A percentile compares a stretch with the other conserved stretches of the same genome.
phyloP scores from a whole-genome alignment of 257 asterid species.

The Thymus quinquecostatus region DNA sequence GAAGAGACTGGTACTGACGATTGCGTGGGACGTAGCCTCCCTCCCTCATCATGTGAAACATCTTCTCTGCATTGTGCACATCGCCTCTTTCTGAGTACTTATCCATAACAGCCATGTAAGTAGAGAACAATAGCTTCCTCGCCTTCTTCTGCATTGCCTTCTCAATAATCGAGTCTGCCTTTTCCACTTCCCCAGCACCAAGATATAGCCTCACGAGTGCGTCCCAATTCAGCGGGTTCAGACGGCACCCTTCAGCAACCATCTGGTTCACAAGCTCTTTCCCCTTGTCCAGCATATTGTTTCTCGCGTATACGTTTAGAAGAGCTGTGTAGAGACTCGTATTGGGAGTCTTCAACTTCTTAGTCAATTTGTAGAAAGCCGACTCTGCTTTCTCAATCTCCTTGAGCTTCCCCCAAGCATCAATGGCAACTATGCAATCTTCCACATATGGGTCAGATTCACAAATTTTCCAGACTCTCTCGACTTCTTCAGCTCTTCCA shows the following conservation, averaged over 20 bases:
- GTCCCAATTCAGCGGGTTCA: conserved; percentile 69
- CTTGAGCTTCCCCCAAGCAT: conserved; percentile 74
- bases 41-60: conserved; percentile 57
- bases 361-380: conserved; percentile 48
- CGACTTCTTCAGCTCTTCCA: conserved; percentile 65
- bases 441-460: conserved; percentile 46
- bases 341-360: conserved; percentile 41
- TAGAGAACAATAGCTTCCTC: conserved; percentile 45
- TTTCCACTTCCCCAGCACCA: conserved; percentile 70
- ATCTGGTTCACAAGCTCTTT: conserved; percentile 72
- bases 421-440: conserved; percentile 60
- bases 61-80: conserved; percentile 68
- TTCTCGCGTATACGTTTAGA: conserved; percentile 60
- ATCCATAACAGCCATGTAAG: conserved; percentile 56
- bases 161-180: conserved; percentile 55
- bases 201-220: conserved; percentile 70
- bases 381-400: conserved; percentile 69
- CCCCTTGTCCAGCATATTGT: conserved; percentile 64
- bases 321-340: conserved; percentile 47
- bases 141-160: conserved; percentile 49
- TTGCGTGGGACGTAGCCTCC: conserved; percentile 50
- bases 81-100: conserved; percentile 66
- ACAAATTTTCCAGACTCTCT: conserved; percentile 66
- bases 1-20: conserved; percentile 54
- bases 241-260: conserved; percentile 47